phyloP scores from a whole-genome alignment of 345 rosid genomes.

The Mallotus nudiflorus region DNA sequence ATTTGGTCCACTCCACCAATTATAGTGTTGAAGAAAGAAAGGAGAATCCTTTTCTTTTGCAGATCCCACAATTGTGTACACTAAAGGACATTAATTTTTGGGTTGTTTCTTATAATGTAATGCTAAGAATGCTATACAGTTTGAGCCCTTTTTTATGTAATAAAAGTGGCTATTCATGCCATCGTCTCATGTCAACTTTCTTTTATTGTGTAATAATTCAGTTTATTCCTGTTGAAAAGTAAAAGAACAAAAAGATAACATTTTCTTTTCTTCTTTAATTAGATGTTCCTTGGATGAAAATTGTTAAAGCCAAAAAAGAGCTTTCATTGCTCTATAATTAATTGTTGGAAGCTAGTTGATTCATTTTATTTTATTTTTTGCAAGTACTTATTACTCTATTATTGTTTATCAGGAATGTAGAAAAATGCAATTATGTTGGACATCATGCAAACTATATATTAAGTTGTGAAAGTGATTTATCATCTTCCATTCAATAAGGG shows the following conservation, averaged over 20 bases:
- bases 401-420: background rate
- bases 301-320: too few species aligned
- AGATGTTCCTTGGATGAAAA: too few species aligned
- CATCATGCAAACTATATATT: background rate
- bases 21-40: background rate
- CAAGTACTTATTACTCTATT: background rate
- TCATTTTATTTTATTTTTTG: background rate
- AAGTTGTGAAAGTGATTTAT: slow-evolving; percentile 34
- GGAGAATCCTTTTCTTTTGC: slow-evolving; percentile 9
- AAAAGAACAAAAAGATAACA: too few species aligned
- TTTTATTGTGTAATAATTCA: too few species aligned
- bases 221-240: too few species aligned
- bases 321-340: too few species aligned
- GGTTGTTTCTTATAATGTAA: background rate
- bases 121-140: background rate
- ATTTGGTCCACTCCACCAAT: slow-evolving; percentile 10
- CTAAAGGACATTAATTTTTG: too few species aligned
- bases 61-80: background rate
- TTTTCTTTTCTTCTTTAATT: too few species aligned
- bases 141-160: background rate
- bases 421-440: background rate
- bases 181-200: background rate
- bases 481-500: slow-evolving; percentile 20
- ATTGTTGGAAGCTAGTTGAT: too few species aligned
- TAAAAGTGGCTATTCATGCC: background rate